phyloP scores from a whole-genome alignment of 83 land plant species.

The Larix sibirica region DNA sequence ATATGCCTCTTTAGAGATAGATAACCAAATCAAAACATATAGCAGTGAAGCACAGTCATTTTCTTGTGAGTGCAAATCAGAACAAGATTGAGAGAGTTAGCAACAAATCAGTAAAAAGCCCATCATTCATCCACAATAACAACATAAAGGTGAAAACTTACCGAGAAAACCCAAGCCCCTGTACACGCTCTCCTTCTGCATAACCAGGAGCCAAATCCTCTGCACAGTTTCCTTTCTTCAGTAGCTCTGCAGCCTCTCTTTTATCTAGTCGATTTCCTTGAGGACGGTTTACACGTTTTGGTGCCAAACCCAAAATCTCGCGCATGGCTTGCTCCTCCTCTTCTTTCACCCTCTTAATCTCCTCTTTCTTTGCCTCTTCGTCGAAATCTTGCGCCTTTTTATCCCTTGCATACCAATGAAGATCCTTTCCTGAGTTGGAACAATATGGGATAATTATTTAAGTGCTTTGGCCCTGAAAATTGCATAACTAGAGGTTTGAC shows the following conservation, averaged over 20 bases:
- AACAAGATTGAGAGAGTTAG: not conserved
- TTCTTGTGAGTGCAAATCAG: not conserved
- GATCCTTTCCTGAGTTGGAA: constrained; percentile 76
- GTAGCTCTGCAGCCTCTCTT: constrained; percentile 81
- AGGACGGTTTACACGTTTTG: constrained; percentile 56
- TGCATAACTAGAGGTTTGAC: not conserved
- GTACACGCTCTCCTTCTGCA: constrained; percentile 82
- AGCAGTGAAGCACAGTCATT: not conserved
- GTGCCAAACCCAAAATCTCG: constrained; percentile 95
- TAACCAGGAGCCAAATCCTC: constrained; percentile 88
- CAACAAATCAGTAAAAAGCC: too few species aligned
- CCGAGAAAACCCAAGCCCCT: constrained; percentile 96
- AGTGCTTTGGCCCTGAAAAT: not conserved
- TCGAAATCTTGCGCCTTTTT: constrained; percentile 42
- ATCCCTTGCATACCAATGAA: constrained; percentile 85
- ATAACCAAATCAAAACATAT: not conserved
- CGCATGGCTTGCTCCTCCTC: constrained; percentile 95
- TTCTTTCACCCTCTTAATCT: constrained; percentile 81
- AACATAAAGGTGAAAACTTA: constrained; percentile 28
- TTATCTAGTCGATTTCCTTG: constrained; percentile 86
- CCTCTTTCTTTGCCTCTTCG: constrained; percentile 63
- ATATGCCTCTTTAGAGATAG: not conserved
- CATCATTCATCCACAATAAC: not conserved
- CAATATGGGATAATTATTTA: not conserved
- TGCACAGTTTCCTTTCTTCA: constrained; percentile 81